Evolutionary conservation across 2,329 filamentous ascomycete genomes (phyloP).

Genomic region (Diplocarpon rosae): DNA sequence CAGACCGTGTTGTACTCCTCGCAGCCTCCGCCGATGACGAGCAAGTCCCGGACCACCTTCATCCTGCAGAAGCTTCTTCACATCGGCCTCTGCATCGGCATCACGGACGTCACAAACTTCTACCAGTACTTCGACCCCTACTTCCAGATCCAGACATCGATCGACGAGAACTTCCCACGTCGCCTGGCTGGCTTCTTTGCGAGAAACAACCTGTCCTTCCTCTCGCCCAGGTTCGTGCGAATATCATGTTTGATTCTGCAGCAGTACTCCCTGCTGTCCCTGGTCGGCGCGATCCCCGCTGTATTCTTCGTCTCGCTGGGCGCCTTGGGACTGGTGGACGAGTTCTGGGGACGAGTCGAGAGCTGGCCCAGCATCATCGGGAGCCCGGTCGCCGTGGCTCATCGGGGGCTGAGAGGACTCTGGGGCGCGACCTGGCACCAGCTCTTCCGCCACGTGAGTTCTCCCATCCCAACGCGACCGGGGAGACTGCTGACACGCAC

Average conservation of each 20-base stretch:
- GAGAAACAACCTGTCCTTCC: not conserved
- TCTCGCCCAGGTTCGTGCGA: slow-evolving; percentile 5
- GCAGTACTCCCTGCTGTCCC: slow-evolving; percentile 5
- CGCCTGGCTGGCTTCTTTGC: slow-evolving; percentile 2
- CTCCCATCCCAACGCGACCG: not conserved
- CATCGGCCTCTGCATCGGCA: slow-evolving; percentile 1
- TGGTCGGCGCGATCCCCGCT: slow-evolving; percentile 3
- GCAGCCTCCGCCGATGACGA: not conserved
- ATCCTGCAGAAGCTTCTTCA: not conserved
- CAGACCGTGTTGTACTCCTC: not conserved
- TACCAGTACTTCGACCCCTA: slow-evolving; percentile 10
- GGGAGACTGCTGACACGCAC: not conserved
- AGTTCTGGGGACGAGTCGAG: slow-evolving; percentile 6
- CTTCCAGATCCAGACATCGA: slow-evolving; percentile 8
- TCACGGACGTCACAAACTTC: slow-evolving; percentile 6
- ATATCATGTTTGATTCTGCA: slow-evolving; percentile 5
- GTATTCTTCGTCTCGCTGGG: slow-evolving; percentile 6
- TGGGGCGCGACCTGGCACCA: slow-evolving; percentile 12
- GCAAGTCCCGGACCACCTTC: slow-evolving; percentile 1
- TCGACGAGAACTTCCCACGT: slow-evolving; percentile 6
- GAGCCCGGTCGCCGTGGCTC: slow-evolving; percentile 2
- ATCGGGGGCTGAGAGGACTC: slow-evolving; percentile 8
- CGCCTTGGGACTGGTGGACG: slow-evolving; percentile 2
- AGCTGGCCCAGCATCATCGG: slow-evolving; percentile 8
- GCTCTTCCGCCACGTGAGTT: slow-evolving; percentile 8